Base-by-base conservation (phyloP, 2,329 filamentous ascomycete species). In the Ophiocordyceps unilateralis region DNA sequence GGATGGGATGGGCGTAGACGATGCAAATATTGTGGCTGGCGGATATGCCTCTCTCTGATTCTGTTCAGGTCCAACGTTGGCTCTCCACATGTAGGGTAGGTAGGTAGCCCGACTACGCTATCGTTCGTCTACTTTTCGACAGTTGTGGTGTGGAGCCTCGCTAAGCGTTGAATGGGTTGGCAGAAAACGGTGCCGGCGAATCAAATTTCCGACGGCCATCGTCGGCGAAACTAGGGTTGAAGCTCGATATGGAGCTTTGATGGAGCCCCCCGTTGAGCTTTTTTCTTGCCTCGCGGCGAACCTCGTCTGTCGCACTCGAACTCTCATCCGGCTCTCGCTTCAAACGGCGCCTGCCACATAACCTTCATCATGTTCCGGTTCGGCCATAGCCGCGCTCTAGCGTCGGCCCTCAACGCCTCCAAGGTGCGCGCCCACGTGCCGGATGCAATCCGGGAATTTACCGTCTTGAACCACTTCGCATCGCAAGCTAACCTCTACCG, bases 331-430 rank as follows among this genome's bases (percentile, higher is more conserved):
- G 19, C 36, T 22, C 11, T 39, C 36, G 36, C 36, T 21, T 39
- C 36, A 39, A 47, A 49, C 42, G 46, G 46, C 47, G 47, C 41
- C 43, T 41, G 47, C 45, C 46, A n/a, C n/a, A 34, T 7, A 17
- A 37, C 49, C 41, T 46, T 50, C 62, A 74, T 56, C 57, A 95
- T 94, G 87, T 93, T 87, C 72, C 91, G 81, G 67, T 69, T 93
- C 63, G 81, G 81, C 62, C 81, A 86, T 69, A 82, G 76, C 68
- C 76, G 82, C 66, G 81, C 82, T 63, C 69, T 89, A 68, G 78
- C 82, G 63, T 78, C 83, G 67, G 83, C 82, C 65, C 65, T 93
- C 63, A 80, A 78, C 66, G 77, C 81, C 62, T 76, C 77, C 64
- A 81, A 78, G 72, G 86, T 88, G 67, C 62, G 72, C 41, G 21